A percentile compares a stretch with the other conserved stretches of the same genome.
Conservation (phyloP, 169 alveolate genomes). For the Cryptosporidium ryanae region DNA sequence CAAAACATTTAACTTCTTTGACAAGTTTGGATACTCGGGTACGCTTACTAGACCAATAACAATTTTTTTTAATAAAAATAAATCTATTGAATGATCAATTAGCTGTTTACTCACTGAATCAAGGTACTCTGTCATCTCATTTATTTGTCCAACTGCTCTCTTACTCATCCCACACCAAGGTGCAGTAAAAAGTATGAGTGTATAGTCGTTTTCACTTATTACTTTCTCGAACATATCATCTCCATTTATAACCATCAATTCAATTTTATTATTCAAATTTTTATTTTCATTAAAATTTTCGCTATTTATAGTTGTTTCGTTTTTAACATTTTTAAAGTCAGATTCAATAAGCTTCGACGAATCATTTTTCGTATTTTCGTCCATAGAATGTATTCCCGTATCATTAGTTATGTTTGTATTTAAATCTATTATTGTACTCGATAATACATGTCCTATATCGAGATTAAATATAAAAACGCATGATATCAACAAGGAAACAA, state of each 20-base stretch:
- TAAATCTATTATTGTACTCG: no score
- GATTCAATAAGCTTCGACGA: no score
- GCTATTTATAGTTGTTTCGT: neutral
- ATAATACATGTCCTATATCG: no score
- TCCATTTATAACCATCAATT: conserved; percentile 9
- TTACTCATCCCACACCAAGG: conserved; percentile 75
- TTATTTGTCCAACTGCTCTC: conserved; percentile 55
- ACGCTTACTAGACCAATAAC: conserved; percentile 44
- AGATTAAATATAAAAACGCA: no score
- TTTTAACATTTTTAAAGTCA: neutral
- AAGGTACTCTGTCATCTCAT: conserved; percentile 42
- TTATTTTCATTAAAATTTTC: neutral
- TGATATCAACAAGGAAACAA: no score
- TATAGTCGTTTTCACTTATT: neutral
- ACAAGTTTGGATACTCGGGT: conserved; percentile 46
- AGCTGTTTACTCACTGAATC: neutral
- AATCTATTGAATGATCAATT: neutral
- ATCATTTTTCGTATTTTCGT: no score
- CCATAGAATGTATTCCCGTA: no score
- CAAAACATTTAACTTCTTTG: conserved; percentile 39
- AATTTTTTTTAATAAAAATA: conserved; percentile 36
- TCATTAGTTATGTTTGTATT: no score
- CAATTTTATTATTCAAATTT: neutral
- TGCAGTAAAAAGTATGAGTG: conserved; percentile 33
- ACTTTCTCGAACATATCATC: conserved; percentile 39